These are phyloP conservation scores for Cyclaneusma minus DNA, from an alignment of 2,329 filamentous ascomycete species.

Conservation along the genomic window DNA sequence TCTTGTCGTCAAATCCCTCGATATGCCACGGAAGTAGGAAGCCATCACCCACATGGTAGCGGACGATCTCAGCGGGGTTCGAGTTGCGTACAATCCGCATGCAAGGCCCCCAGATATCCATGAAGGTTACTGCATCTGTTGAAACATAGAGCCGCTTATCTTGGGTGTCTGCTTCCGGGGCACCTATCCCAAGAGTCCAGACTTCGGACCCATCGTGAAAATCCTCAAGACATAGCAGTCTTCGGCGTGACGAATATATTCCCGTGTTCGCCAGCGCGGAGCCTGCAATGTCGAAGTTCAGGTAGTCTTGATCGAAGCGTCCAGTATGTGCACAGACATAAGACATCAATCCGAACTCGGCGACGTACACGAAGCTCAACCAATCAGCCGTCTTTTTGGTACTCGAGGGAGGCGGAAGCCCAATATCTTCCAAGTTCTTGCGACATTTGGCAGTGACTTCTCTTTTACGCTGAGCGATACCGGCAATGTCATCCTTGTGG, in stretches of 20 bases:
- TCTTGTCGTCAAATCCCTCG: too few species aligned
- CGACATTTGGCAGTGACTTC: too few species aligned
- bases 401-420: too few species aligned
- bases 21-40: conserved; percentile 6
- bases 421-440: too few species aligned
- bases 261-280: neutral
- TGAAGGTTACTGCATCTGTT: conserved; percentile 4
- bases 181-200: conserved; percentile 3
- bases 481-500: too few species aligned
- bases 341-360: conserved; percentile 5
- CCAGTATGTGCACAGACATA: conserved; percentile 7
- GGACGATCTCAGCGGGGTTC: conserved; percentile 3
- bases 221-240: conserved; percentile 3
- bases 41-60: conserved; percentile 8
- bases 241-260: neutral
- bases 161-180: neutral
- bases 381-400: too few species aligned
- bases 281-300: conserved; percentile 1
- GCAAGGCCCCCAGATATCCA: conserved; percentile 7
- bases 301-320: conserved; percentile 4
- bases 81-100: conserved; percentile 2
- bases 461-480: too few species aligned
- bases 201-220: conserved; percentile 2
- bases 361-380: too few species aligned
- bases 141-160: conserved; percentile 4